Evolutionary conservation across 257 asterid genomes (phyloP).

Genomic region (Anisodus tanguticus): DNA sequence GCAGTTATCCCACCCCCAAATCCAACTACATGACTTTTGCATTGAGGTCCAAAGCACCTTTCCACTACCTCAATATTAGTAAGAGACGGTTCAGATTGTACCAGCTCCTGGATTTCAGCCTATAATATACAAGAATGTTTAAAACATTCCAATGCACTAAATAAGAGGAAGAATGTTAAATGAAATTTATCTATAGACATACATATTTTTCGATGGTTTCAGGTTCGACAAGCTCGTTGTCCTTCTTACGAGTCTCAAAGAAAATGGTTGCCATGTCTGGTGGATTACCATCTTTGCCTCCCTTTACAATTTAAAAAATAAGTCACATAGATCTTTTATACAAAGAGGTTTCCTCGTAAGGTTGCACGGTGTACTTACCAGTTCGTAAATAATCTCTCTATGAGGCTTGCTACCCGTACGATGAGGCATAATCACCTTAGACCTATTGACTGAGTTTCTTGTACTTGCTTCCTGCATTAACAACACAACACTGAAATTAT

Average conservation of each 20-base stretch:
- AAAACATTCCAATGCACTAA: neutral
- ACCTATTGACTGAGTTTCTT: neutral
- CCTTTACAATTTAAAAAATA: neutral
- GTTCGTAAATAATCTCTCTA: neutral
- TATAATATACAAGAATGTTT: neutral
- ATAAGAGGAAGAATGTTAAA: neutral
- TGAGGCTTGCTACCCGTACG: neutral
- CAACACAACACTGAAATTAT: neutral
- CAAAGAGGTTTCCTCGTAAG: neutral
- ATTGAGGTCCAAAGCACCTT: neutral
- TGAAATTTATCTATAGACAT: neutral
- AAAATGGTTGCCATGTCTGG: neutral
- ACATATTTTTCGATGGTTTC: neutral
- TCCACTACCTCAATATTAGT: neutral
- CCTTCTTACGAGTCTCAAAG: neutral
- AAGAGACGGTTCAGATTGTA: neutral
- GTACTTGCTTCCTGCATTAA: neutral
- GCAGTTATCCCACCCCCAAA: neutral
- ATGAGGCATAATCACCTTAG: neutral
- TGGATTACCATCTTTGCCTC: neutral
- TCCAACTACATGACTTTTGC: neutral
- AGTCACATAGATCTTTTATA: neutral
- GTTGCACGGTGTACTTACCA: neutral
- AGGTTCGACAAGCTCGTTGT: neutral
- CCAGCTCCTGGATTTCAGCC: neutral